Base-by-base conservation (phyloP, 208 protist species). In the Kentomonas sorsogonicus region DNA sequence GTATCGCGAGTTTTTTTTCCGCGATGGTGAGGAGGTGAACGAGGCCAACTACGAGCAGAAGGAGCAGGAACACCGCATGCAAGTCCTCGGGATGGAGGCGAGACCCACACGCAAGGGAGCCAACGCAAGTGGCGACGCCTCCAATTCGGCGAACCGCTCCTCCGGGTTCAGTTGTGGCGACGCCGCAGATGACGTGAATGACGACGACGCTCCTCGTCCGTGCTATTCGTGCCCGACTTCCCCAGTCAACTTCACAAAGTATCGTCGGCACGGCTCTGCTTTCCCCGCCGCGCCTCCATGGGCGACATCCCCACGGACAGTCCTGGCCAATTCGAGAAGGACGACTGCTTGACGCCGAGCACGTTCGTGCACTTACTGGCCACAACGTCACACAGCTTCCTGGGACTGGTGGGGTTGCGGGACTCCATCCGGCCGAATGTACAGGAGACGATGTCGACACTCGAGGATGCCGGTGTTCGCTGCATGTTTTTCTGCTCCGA, bases 401-500 rank as follows among this genome's bases (percentile, higher is more conserved):
- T 97, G 15, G 90, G 89, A 2, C 66, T 96, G 7, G 79, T 94
- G n/a, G 91, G 82, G 0, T 51, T 96, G 64, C 74, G 82, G 18
- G 83, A 94, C 69, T 93, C 86, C n/a, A 77, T 94, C 59, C 74
- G 88, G 40, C 77, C 72, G 10, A 84, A 88, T 55, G 79, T 94
- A 38, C 79, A 91, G 69, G 73, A 66, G 39, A 62, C 79, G 29
- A 86, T 94, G 71, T 51, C 70, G 20, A 55, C 79, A 44, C 66
- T 97, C 23, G 74, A 96, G 47, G 79, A 86, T 27, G 89, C 92
- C 0, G 95, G 95, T 20, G 90, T 98, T 60, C 83, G 95, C 10
- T 97, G 96, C 71, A 96, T 97, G 70, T 93, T 86, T 59, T 97
- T 97, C 51, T 91, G 72, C 31, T 45, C 66, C 6, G 77, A 80